Evolutionary conservation across 805 yeast species (phyloP).

Genomic region (Suhomyces xylopsoci): DNA sequence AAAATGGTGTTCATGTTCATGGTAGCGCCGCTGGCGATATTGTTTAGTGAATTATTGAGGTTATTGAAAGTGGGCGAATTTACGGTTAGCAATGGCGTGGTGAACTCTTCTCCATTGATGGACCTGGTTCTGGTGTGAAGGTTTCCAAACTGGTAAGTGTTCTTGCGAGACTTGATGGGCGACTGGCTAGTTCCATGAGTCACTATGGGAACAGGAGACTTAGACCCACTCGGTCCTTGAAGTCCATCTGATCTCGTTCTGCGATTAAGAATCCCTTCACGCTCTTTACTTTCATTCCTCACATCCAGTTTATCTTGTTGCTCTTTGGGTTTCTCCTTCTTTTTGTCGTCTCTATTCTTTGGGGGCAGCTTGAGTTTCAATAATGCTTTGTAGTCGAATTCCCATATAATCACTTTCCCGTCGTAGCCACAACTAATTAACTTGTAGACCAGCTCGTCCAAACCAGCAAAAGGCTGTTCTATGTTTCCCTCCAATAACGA

Average conservation of each 20-base stretch:
- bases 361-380: slow-evolving; percentile 28
- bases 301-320: neutral
- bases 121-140: slow-evolving; percentile 12
- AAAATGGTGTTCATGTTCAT: slow-evolving; percentile 25
- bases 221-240: neutral
- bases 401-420: slow-evolving; percentile 42
- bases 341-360: neutral
- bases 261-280: neutral
- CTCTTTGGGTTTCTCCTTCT: neutral
- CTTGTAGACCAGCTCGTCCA: slow-evolving; percentile 23
- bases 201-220: slow-evolving; percentile 2
- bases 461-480: slow-evolving; percentile 2
- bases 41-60: slow-evolving; percentile 1
- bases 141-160: neutral
- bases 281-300: neutral
- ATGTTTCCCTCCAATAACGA: slow-evolving; percentile 7
- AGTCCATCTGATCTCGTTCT: slow-evolving; percentile 2
- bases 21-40: slow-evolving; percentile 5
- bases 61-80: slow-evolving; percentile 2
- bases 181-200: slow-evolving; percentile 7
- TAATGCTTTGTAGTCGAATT: slow-evolving; percentile 41
- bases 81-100: slow-evolving; percentile 3
- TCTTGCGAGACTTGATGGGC: slow-evolving; percentile 5
- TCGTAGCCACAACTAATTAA: slow-evolving; percentile 39
- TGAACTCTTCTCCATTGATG: slow-evolving; percentile 8